Base-by-base conservation (phyloP, 192 early-diverging fungal genomes). In the Funneliformis geosporum region DNA sequence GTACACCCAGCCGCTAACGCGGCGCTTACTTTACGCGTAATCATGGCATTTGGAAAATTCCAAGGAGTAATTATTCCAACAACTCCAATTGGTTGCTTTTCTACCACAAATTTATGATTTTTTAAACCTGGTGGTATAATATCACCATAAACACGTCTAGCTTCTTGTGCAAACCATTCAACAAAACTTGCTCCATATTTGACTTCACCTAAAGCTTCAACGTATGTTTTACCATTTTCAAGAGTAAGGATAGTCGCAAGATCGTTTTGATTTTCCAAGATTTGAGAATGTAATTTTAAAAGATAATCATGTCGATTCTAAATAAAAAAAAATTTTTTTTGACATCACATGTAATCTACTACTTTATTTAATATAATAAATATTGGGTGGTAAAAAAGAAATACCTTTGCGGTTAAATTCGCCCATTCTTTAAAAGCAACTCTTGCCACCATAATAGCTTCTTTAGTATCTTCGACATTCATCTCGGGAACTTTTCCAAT, bases 141-240 rank as follows among this genome's bases (percentile, higher is more conserved):
- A 62, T 93, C 93, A 62, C 96, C 96, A 68, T 94, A 92, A 4
- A 84, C 76, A 55, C 95, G 86, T 59, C 92, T 90, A 42, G 95
- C 92, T 78, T 96, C 95, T 72, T 95, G 94, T n/a, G 92, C 85
- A 79, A 94, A 95, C 94, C 94, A 96, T 79, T 93, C 90, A 65
- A 94, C 85, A 78, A 92, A 96, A 27, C 85, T 85, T 0, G 86
- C 88, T 69, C 85, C 80, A 44, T 86, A 86, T 80, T 79, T 84
- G 7, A 86, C 80, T 47, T 86, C 85, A 9, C 75, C 83, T 2
- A 84, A 60, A 9, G 92, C 88, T 61, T 94, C 88, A 10, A 62
- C 74, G 47, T 90, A 46, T 14, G 89, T 69, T 76, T 96, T 97
- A 23, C 96, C 96, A 78, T 92, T 88, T 80, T 97, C 96, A 80